Base-by-base conservation (phyloP, 2,329 filamentous ascomycete species). In the Chaetomium globosum region DNA sequence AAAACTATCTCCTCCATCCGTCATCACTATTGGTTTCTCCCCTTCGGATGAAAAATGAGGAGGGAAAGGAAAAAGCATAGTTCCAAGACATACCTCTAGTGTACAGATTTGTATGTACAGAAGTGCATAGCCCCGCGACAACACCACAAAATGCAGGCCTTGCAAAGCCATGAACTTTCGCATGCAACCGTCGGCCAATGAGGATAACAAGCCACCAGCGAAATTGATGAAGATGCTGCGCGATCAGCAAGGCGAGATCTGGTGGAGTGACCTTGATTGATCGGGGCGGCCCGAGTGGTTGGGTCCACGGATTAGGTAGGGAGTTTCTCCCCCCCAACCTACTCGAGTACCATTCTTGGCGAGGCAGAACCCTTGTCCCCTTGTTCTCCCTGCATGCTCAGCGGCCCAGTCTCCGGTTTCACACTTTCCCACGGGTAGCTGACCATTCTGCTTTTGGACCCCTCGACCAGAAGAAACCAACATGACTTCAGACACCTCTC, bases 321-420 rank as follows among this genome's bases (percentile, higher is more conserved):
- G n/a, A n/a, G n/a, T 5, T 4, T 6, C 46, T n/a, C n/a, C 16
- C 46, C 16, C 9, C 46, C 46, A 49, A 10, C 7, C 1, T 7
- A 16, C 39, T 16, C 39, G 39, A 43, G 39, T 43, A 6, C 19
- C 12, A 16, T 23, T 48, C 46, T 48, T 48, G 46, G 46, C 46
- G 46, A 13, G 49, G 5, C 26, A 26, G 26, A 26, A 26, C 26
- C 26, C 26, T 26, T 26, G 26, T 26, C 26, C 23, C 49, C 49
- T 28, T 28, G 49, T 28, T 52, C 13, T 26, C 46, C 46, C 46
- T 48, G 46, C 46, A 48, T 48, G 46, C 46, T 23, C 48, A 16
- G 21, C 23, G 49, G 23, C 49, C 49, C 49, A 30, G 13, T 16
- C 51, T 56, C 43, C n/a, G 13, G 58, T 65, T 65, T 65, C 62